Evolutionary conservation across 768 basidiomycete genomes (phyloP), one percentile per base, ranked within the genome.

Genomic region (Harrya chromipes): DNA sequence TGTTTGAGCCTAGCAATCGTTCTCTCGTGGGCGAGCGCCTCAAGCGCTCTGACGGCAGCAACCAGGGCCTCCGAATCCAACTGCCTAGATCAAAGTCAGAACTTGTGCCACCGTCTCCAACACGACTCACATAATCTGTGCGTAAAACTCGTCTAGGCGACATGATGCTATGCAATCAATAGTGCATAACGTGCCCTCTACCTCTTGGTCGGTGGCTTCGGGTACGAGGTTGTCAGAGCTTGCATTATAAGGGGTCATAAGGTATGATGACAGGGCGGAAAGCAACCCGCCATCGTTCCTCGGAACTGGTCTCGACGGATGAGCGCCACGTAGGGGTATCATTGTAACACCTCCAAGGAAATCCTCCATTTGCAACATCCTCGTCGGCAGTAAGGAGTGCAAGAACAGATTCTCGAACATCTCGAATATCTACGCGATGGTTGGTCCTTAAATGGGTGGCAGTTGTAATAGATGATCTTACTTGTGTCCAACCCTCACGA

Each of bases 321-420:
- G 78, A 55, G 80, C 81, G 20, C 90, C 83, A 52, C 87, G 83
- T 38, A 98, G 76, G 21, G 97, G 95, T 58, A 98, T 98, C 74
- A 85, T 86, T 7, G 91, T 88, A 27, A 85, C 82, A 14, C 94
- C 94, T n/a, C 93, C 93, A 9, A 97, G 79, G 73, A 99, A 98
- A 63, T 98, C 97, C 65, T 97, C 95, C 90, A 97, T 94, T 66
- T 95, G 92, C 11, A 97, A 72, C 87, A 99, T 90, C 43, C 87
- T 78, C 10, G 77, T 82, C 0, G 97, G 97, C 16, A 99, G 74
- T 21, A 98, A 75, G 16, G 94, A 94, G 65, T 98, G 90, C 40
- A 97, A 70, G 72, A 98, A 99, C 20, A 99, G 74, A 29, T 94
- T 97, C 62, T 94, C 88, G 71, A 95, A 94, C 85, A 98, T 97